These are phyloP conservation scores for Nannochloropsis gaditana DNA, from an alignment of 108 stramenopile species.

Conservation along the genomic window DNA sequence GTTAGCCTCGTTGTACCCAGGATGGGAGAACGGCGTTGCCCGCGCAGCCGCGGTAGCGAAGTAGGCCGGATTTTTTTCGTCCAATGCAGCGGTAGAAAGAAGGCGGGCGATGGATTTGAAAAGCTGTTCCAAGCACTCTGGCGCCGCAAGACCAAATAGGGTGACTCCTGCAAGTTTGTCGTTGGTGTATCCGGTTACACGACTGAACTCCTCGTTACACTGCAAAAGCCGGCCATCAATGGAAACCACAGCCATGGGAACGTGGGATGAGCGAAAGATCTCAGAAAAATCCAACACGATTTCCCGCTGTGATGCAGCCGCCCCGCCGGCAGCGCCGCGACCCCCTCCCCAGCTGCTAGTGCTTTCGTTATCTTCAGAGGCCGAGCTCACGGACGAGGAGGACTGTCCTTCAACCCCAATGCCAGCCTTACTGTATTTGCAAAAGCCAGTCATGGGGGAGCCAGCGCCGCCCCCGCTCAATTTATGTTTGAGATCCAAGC, in stretches of 20 bases:
- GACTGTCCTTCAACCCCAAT: not conserved
- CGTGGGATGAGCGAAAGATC: not conserved
- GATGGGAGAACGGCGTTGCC: not conserved
- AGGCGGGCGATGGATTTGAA: constrained; percentile 1
- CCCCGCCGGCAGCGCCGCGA: not conserved
- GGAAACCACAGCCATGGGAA: not conserved
- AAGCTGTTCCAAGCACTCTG: constrained; percentile 12
- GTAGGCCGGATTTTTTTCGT: constrained; percentile 2
- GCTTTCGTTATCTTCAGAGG: not conserved
- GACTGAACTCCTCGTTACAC: not conserved
- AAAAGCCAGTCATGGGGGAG: not conserved
- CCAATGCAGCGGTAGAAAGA: not conserved
- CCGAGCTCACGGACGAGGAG: not conserved
- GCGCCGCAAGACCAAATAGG: not conserved
- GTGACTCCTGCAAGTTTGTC: not conserved
- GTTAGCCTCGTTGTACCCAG: not conserved
- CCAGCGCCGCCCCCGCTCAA: not conserved
- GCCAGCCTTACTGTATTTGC: not conserved
- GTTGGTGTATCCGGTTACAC: constrained; percentile 4
- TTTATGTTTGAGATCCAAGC: not conserved
- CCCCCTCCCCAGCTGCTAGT: not conserved
- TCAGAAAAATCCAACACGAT: not conserved
- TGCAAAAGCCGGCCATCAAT: not conserved
- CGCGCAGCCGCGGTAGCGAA: not conserved
- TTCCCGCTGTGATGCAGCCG: not conserved